Percentiles rank a stretch among this genome's conserved stretches.
Evolutionary conservation across 495 filamentous ascomycete species (phyloP).

Genomic region (Talaromyces borbonicus): DNA sequence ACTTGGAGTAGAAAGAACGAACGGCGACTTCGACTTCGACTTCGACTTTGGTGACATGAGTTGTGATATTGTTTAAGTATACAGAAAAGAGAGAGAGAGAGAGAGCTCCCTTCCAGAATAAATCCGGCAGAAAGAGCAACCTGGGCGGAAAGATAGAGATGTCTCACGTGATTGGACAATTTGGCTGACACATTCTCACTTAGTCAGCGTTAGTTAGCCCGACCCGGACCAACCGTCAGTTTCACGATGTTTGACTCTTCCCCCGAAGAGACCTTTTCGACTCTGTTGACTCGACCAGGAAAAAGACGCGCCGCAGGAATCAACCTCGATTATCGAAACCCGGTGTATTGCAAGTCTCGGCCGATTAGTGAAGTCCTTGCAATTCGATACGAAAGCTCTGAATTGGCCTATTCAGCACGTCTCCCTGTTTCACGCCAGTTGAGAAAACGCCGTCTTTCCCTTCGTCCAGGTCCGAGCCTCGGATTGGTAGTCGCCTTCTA

Average conservation of each 20-base stretch:
- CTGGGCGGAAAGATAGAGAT: not conserved
- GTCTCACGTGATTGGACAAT: slow-evolving; percentile 2
- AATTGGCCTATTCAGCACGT: not conserved
- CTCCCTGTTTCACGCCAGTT: not conserved
- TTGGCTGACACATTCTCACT: not conserved
- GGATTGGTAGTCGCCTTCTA: not conserved
- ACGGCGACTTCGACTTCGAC: too few relatives aligned
- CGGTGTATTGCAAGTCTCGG: too few relatives aligned
- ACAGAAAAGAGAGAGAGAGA: not conserved
- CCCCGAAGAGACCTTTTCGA: too few relatives aligned
- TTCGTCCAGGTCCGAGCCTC: not conserved
- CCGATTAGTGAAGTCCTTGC: too few relatives aligned
- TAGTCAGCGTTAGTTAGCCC: too few relatives aligned
- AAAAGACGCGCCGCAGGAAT: too few relatives aligned
- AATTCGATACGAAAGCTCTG: too few relatives aligned
- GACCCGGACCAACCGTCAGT: too few relatives aligned
- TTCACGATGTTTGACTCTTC: too few relatives aligned
- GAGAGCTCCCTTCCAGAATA: not conserved
- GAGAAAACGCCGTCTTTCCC: not conserved
- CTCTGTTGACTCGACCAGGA: not conserved
- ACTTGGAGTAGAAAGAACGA: not conserved
- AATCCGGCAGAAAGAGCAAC: slow-evolving; percentile 3
- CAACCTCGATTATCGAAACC: too few relatives aligned
- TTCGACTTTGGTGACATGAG: too few relatives aligned
- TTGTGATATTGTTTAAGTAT: too few relatives aligned